A percentile compares a stretch with the other conserved stretches of the same genome.
Evolutionary conservation across 306 rosid genomes (phyloP).

Genomic region (Rosa rugosa): DNA sequence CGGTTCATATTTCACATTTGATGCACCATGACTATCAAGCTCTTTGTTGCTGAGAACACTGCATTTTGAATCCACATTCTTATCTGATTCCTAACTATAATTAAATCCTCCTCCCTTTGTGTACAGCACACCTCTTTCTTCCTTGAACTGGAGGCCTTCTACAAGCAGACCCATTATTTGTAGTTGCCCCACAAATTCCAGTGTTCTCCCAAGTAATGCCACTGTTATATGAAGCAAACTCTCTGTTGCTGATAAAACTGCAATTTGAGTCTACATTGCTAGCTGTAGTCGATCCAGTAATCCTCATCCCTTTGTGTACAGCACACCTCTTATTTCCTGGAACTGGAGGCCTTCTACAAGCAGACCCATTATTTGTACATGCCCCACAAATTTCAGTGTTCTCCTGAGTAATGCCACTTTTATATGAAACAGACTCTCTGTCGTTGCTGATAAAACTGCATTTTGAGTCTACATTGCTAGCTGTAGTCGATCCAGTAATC

Average conservation of each 20-base stretch:
- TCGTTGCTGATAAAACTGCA: neutral
- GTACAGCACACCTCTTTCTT: conserved; percentile 73
- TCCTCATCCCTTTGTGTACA: conserved; percentile 74
- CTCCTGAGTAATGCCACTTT: conserved; percentile 23
- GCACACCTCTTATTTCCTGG: conserved; percentile 69
- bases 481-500: conserved; percentile 21
- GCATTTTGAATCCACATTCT: conserved; percentile 15
- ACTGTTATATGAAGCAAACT: conserved; percentile 29
- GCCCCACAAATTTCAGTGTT: conserved; percentile 55
- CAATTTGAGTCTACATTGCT: conserved; percentile 10
- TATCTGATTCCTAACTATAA: conserved; percentile 20
- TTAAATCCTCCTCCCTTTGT: conserved; percentile 64
- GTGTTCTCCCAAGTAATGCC: conserved; percentile 27
- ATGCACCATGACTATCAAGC: conserved; percentile 20
- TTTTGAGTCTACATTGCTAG: conserved; percentile 12
- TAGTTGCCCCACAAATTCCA: conserved; percentile 54
- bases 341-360: conserved; percentile 61
- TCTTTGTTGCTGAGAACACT: neutral
- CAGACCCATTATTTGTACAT: conserved; percentile 41
- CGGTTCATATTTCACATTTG: conserved; percentile 19
- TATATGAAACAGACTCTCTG: conserved; percentile 29
- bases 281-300: conserved; percentile 20
- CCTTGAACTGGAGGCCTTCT: conserved; percentile 57
- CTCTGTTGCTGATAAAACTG: neutral
- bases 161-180: conserved; percentile 56